Evolutionary conservation across 805 yeast genomes (phyloP).

Genomic region (Kuraishia piskuri): DNA sequence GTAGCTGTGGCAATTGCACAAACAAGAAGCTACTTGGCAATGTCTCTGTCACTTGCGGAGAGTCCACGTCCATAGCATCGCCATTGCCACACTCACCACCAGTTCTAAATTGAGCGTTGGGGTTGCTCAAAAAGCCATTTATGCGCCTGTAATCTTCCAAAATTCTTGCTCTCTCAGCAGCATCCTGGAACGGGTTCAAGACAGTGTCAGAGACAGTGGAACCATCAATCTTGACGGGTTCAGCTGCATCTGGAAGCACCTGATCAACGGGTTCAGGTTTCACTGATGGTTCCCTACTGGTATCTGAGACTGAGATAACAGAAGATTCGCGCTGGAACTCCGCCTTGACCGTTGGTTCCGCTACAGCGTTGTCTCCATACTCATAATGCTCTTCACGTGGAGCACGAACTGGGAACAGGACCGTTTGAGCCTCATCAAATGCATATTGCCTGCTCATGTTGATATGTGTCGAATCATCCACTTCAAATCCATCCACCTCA

Average conservation of each 20-base stretch:
- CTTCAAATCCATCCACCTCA: conserved; percentile 17
- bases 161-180: conserved; percentile 25
- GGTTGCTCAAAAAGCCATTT: neutral
- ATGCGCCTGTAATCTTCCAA: conserved; percentile 25
- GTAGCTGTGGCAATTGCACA: conserved; percentile 21
- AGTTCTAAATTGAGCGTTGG: neutral
- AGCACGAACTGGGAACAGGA: conserved; percentile 66
- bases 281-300: conserved; percentile 16
- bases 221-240: neutral
- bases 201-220: neutral
- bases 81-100: neutral
- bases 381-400: conserved; percentile 38
- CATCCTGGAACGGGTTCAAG: conserved; percentile 20
- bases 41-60: neutral
- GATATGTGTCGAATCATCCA: conserved; percentile 32
- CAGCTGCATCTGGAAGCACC: neutral
- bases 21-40: conserved; percentile 11
- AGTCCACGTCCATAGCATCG: neutral
- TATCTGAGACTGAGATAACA: conserved; percentile 9
- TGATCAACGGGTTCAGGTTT: conserved; percentile 9
- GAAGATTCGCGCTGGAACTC: conserved; percentile 19
- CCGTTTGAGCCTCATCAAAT: conserved; percentile 43
- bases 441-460: conserved; percentile 57
- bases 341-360: conserved; percentile 24
- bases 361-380: conserved; percentile 18